These are phyloP conservation scores for Chaetomium fimeti DNA, from an alignment of 495 filamentous ascomycete species.

Conservation along the genomic window DNA sequence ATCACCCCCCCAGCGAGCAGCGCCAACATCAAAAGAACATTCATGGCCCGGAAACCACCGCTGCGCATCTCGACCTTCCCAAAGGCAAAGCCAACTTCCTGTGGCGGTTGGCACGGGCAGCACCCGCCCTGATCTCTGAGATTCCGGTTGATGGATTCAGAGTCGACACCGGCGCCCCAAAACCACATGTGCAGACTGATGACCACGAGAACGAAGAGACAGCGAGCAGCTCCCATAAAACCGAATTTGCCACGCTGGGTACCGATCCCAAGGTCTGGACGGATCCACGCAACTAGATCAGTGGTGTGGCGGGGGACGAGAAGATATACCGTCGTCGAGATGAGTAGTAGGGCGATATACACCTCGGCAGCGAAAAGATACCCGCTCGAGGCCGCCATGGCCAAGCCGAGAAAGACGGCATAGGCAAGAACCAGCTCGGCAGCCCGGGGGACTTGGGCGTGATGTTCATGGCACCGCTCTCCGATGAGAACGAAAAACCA, in stretches of 20 bases:
- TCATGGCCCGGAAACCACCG: conserved; percentile 28
- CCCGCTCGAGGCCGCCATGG: conserved; percentile 5
- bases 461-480: conserved; percentile 24
- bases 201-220: conserved; percentile 30
- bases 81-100: conserved; percentile 33
- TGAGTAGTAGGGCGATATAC: conserved; percentile 41
- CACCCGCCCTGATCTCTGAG: not conserved
- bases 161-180: conserved; percentile 33
- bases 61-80: conserved; percentile 24
- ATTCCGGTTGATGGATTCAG: not conserved
- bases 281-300: conserved; percentile 33
- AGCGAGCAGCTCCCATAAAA: conserved; percentile 13
- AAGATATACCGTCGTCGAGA: conserved; percentile 37
- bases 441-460: conserved; percentile 20
- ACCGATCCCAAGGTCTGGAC: conserved; percentile 24
- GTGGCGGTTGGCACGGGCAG: conserved; percentile 14
- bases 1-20: conserved; percentile 18
- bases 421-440: conserved; percentile 25
- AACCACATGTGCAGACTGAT: conserved; percentile 44
- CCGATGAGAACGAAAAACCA: conserved; percentile 32
- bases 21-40: conserved; percentile 28
- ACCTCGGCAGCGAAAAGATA: conserved; percentile 27
- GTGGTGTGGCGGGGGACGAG: conserved; percentile 38
- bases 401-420: conserved; percentile 30
- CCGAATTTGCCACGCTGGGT: conserved; percentile 5